Conservation (phyloP, 2,329 filamentous ascomycete species). For the Epichloe sp. region DNA sequence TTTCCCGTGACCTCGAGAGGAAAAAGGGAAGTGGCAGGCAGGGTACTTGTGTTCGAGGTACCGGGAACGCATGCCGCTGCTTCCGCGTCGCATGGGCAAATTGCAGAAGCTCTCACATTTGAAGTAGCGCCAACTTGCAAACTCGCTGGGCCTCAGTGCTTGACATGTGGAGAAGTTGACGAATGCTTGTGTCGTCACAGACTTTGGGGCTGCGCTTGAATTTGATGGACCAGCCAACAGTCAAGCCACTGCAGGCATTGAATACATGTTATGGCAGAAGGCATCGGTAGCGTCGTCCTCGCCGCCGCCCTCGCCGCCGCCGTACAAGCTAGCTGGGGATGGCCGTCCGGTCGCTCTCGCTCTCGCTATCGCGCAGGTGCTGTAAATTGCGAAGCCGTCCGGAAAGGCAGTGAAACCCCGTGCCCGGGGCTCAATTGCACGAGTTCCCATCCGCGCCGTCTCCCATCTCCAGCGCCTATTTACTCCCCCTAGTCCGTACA, state of each 20-base stretch:
- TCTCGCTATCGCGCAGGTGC: background rate
- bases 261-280: too few species aligned
- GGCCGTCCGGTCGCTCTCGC: background rate
- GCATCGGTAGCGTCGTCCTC: background rate
- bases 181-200: background rate
- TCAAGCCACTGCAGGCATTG: background rate
- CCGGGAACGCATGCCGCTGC: conserved; percentile 2
- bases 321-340: background rate
- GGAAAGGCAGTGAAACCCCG: conserved; percentile 1
- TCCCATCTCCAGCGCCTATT: background rate
- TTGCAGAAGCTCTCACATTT: background rate
- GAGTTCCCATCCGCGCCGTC: background rate
- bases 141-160: background rate
- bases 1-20: background rate
- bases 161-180: background rate
- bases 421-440: background rate
- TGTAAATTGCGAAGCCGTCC: background rate
- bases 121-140: background rate
- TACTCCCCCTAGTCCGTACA: background rate
- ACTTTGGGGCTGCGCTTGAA: background rate
- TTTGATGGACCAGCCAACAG: too few species aligned
- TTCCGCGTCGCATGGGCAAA: background rate
- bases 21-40: background rate
- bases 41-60: background rate
- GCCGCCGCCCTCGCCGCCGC: background rate